Base-by-base conservation (phyloP, 164 flowering plant species). In the Sedum album region DNA sequence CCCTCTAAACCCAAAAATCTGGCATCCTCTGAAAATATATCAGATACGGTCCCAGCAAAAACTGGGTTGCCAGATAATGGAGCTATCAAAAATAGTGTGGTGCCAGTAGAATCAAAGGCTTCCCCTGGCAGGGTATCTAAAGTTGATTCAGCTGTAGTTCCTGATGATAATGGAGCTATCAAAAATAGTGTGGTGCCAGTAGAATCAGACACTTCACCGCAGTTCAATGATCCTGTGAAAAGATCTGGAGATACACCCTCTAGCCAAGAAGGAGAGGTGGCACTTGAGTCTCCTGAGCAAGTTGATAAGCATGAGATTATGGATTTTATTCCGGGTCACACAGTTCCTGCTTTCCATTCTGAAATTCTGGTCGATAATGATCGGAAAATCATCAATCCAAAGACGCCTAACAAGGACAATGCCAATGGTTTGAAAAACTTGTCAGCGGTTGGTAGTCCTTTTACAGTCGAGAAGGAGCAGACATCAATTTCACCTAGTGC, bases 51-150 rank as follows among this genome's bases (percentile, higher is more conserved):
- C 73, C 82, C 82, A 17, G 75, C 78, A 26, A 90, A 84, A 73
- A 83, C 82, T 51, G 82, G 82, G 69, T 79, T 86, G 48, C 77
- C 78, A 69, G 80, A 70, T 78, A 92, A 83, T 80, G 86, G 80
- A 31, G 80, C 90, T 20, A 92, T 79, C 79, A 93, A 87, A 73
- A 82, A 91, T 76, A 87, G 87, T 78, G 90, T 93, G 68, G 95
- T 90, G 57, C 96, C 98, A 1, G 66, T 90, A 76, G 96, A 90
- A 74, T 71, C 95, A 51, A 93, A 87, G 76, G 84, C 89, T 18
- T 82, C 79, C 73, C 77, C 78, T 21, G 85, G 87, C 38, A 90
- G 85, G 76, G 82, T 85, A 30, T 76, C 90, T 46, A 78, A 84
- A 72, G 74, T 70, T 9, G 79, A 74, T 53, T 73, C 84, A 68